phyloP scores from a whole-genome alignment of 768 basidiomycete genomes.

The Trametes gibbosa region DNA sequence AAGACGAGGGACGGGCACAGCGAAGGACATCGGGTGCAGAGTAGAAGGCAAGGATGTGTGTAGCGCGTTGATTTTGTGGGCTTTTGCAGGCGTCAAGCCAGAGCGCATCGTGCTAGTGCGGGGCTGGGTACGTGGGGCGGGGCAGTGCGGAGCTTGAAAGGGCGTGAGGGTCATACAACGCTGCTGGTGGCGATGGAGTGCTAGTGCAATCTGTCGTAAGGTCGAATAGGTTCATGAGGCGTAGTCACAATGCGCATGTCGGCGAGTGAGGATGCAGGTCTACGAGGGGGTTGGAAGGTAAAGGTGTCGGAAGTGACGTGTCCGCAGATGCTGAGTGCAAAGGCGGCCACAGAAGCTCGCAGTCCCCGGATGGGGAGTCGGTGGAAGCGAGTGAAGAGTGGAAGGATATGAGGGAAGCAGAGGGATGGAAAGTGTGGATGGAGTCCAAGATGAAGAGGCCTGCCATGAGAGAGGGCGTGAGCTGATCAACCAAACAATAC shows the following conservation, averaged over 20 bases:
- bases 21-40: constrained; percentile 10
- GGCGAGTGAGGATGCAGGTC: background rate
- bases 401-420: constrained; percentile 4
- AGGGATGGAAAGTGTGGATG: constrained; percentile 5
- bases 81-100: constrained; percentile 6
- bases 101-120: constrained; percentile 6
- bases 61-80: constrained; percentile 1
- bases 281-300: background rate
- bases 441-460: constrained; percentile 12
- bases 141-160: constrained; percentile 3
- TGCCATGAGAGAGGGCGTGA: constrained; percentile 7
- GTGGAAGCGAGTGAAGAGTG: constrained; percentile 1
- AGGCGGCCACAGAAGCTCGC: constrained; percentile 4
- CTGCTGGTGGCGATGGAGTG: background rate
- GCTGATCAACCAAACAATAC: constrained; percentile 7
- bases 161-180: background rate
- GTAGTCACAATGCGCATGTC: constrained; percentile 14
- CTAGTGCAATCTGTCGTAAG: constrained; percentile 2
- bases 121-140: constrained; percentile 6
- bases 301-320: constrained; percentile 1
- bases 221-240: constrained; percentile 9
- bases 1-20: constrained; percentile 3
- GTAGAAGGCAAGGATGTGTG: background rate
- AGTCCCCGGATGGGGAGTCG: constrained; percentile 7
- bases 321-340: background rate